Evolutionary conservation across 1,284 basidiomycete genomes (phyloP), one percentile per base, ranked within the genome.

Genomic region (Heterobasidion irregulare): DNA sequence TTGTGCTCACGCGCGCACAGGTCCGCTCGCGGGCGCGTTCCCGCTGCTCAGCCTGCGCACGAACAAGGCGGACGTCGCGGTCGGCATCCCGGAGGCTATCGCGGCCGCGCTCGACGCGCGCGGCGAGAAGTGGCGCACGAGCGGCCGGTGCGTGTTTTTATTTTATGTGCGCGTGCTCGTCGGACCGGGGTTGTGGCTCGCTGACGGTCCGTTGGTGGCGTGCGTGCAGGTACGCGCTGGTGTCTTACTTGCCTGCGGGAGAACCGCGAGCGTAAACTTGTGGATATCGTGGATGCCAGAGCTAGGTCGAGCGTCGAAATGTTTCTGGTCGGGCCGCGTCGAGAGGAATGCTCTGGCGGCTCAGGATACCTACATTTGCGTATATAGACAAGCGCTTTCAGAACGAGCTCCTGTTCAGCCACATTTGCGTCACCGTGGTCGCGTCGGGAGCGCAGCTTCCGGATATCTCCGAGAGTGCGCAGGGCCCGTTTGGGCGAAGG

Each of bases 21-120:
- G 91, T 4, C 89, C 91, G 0, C 70, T 96, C 15, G 82, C 83
- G 0, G 90, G 92, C 1, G 75, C 84, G 8, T 87, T 97, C 69
- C 87, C 88, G 2, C 69, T 97, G 19, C 72, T 97, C 34, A 92
- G 90, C 62, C 72, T 98, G 57, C 82, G 96, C 26, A 99, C 96
- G 1, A 94, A 92, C 75, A 98, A 99, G 70, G 96, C 96, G 0
- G 95, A 98, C 65, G 94, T 98, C 1, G 89, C 89, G 36, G 92
- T 94, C 12, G 92, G 89, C 1, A 76, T 96, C 6, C 70, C 80
- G 2, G 72, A 80, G 56, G 83, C 83, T 0, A 71, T 82, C 2
- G 86, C 82, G 0, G 82, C 86, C 58, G 72, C 74, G 59, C 73
- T 94, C 8, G 90, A 95, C 63, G 64, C 63, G 43, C 79, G 76